A percentile compares a stretch with the other conserved stretches of the same genome.
Evolutionary conservation across 2,329 filamentous ascomycete species (phyloP).

Genomic region (Botrytis aclada): DNA sequence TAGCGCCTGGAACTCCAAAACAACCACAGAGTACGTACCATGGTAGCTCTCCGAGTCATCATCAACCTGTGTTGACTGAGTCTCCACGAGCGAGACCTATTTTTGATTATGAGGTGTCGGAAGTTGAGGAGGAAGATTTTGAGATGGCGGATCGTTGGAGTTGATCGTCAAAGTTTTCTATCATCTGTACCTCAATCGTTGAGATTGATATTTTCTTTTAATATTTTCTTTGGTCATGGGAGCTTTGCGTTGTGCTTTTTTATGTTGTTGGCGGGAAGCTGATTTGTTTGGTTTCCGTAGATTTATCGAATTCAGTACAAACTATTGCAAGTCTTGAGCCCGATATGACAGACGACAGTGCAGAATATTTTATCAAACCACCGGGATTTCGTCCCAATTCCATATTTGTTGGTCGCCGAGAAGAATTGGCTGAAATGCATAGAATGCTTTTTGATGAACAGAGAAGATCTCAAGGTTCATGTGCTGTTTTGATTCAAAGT

Average conservation of each 20-base stretch:
- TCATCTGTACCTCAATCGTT: slow-evolving; percentile 1
- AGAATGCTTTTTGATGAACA: slow-evolving; percentile 56
- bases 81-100: slow-evolving; percentile 21
- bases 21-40: slow-evolving; percentile 27
- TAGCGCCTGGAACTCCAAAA: slow-evolving; percentile 24
- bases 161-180: not conserved
- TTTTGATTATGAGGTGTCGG: slow-evolving; percentile 30
- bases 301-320: slow-evolving; percentile 29
- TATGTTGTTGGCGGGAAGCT: slow-evolving; percentile 31
- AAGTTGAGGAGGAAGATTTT: slow-evolving; percentile 32
- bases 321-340: slow-evolving; percentile 30
- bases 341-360: slow-evolving; percentile 23
- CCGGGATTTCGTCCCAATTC: slow-evolving; percentile 61
- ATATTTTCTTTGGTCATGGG: slow-evolving; percentile 5
- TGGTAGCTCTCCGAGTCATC: slow-evolving; percentile 4
- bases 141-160: slow-evolving; percentile 27
- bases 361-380: slow-evolving; percentile 45
- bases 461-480: slow-evolving; percentile 54
- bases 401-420: slow-evolving; percentile 58
- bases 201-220: not conserved
- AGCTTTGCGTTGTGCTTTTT: slow-evolving; percentile 14
- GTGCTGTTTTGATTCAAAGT: slow-evolving; percentile 61
- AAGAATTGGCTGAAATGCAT: slow-evolving; percentile 57
- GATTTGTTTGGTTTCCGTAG: slow-evolving; percentile 36
- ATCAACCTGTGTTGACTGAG: slow-evolving; percentile 23